These are phyloP conservation scores for Porpolomopsis calyptriformis DNA, from an alignment of 768 basidiomycete species.

Conservation along the genomic window DNA sequence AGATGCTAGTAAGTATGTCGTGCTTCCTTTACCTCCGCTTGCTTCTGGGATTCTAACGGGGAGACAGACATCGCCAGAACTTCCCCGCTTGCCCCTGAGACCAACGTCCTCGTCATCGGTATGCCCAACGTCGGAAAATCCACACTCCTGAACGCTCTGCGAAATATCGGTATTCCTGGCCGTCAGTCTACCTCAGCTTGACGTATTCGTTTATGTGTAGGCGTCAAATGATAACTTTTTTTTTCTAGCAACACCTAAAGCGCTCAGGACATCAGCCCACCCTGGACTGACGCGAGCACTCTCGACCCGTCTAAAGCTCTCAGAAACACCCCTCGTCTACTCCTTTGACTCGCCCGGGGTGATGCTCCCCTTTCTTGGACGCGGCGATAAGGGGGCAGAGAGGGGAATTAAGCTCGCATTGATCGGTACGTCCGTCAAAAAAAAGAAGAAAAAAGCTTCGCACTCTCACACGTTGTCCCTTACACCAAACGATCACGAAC, in stretches of 20 bases:
- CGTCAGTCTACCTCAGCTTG: conserved; percentile 40
- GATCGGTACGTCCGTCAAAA: conserved; percentile 56
- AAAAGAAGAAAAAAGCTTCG: conserved; percentile 13
- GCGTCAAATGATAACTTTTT: conserved; percentile 3
- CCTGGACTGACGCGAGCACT: conserved; percentile 86
- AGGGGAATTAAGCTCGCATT: conserved; percentile 86
- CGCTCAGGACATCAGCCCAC: conserved; percentile 76
- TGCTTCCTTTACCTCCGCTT: not conserved
- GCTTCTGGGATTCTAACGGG: conserved; percentile 1
- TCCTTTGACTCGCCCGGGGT: conserved; percentile 95
- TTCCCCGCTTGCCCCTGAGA: conserved; percentile 59
- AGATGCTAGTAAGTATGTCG: conserved; percentile 64
- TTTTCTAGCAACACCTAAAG: conserved; percentile 65
- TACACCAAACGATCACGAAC: not conserved
- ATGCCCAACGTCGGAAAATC: conserved; percentile 99
- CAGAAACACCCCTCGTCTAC: conserved; percentile 72
- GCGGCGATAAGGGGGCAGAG: conserved; percentile 77
- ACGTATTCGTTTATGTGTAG: conserved; percentile 5
- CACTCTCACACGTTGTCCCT: conserved; percentile 4
- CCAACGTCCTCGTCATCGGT: conserved; percentile 88
- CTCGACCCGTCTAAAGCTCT: conserved; percentile 82
- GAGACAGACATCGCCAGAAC: conserved; percentile 54
- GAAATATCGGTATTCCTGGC: conserved; percentile 78
- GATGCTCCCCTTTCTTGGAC: conserved; percentile 91
- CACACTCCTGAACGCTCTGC: conserved; percentile 80